Percentiles rank a stretch among this genome's conserved stretches.
Conservation (phyloP, 2,329 filamentous ascomycete species). For the Pseudogymnoascus sp. region DNA sequence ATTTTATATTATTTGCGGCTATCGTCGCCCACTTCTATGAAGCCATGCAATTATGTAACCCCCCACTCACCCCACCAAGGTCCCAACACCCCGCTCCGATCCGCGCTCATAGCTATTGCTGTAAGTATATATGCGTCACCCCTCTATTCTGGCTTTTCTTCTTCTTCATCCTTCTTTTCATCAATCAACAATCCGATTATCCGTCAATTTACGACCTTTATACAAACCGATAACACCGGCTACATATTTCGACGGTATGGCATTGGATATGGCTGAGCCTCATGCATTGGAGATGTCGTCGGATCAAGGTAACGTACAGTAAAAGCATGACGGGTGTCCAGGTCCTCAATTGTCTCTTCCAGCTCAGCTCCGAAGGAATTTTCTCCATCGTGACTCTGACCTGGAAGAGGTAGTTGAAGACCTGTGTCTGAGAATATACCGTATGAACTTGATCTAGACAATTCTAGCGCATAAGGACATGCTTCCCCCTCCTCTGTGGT, state of each 20-base stretch:
- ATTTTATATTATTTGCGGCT: neutral
- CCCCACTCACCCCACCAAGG: slow-evolving; percentile 2
- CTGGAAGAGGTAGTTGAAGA: slow-evolving; percentile 28
- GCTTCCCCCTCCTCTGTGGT: slow-evolving; percentile 44
- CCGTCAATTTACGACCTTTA: neutral
- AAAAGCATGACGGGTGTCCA: slow-evolving; percentile 37
- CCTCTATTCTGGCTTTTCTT: neutral
- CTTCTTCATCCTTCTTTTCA: neutral
- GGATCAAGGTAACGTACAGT: slow-evolving; percentile 37
- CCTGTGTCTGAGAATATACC: slow-evolving; percentile 67
- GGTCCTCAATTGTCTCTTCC: neutral
- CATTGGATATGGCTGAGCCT: slow-evolving; percentile 15
- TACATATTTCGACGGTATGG: slow-evolving; percentile 9
- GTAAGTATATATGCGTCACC: neutral
- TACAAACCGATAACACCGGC: neutral
- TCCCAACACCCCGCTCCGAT: slow-evolving; percentile 5
- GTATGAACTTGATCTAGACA: slow-evolving; percentile 79
- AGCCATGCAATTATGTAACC: slow-evolving; percentile 7
- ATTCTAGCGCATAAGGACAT: slow-evolving; percentile 79
- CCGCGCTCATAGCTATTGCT: slow-evolving; percentile 2
- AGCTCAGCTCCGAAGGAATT: slow-evolving; percentile 13
- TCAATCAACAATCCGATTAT: neutral
- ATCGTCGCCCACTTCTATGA: slow-evolving; percentile 2
- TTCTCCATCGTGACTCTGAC: slow-evolving; percentile 11
- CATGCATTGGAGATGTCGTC: slow-evolving; percentile 31